phyloP scores from a whole-genome alignment of 768 basidiomycete genomes.

The Suillus weaverae region DNA sequence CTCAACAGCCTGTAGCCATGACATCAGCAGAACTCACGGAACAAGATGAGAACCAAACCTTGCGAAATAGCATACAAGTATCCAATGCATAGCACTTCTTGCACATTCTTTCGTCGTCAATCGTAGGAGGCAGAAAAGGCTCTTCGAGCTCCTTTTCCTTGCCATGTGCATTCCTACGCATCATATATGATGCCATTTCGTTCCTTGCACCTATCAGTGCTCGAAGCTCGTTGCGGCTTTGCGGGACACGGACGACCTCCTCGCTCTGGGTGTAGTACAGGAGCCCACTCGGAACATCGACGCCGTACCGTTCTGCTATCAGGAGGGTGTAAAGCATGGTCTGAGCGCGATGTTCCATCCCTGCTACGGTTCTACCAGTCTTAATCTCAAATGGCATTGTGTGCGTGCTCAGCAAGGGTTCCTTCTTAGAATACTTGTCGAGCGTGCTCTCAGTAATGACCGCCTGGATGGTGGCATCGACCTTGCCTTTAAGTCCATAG shows the following conservation, averaged over 20 bases:
- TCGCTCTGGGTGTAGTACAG: slow-evolving; percentile 94
- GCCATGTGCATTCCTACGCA: slow-evolving; percentile 41
- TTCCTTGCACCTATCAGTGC: slow-evolving; percentile 83
- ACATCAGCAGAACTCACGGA: slow-evolving; percentile 5
- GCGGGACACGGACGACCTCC: slow-evolving; percentile 80
- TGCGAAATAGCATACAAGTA: slow-evolving; percentile 92
- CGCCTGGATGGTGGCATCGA: slow-evolving; percentile 85
- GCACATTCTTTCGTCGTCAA: slow-evolving; percentile 80
- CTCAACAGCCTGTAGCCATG: slow-evolving; percentile 62
- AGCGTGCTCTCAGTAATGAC: slow-evolving; percentile 51
- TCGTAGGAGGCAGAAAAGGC: slow-evolving; percentile 80
- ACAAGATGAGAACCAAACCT: slow-evolving; percentile 42
- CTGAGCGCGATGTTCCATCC: slow-evolving; percentile 94
- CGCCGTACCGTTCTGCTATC: slow-evolving; percentile 87
- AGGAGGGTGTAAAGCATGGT: slow-evolving; percentile 96
- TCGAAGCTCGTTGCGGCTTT: slow-evolving; percentile 78
- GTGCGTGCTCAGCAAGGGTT: slow-evolving; percentile 25
- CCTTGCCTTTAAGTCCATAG: slow-evolving; percentile 93
- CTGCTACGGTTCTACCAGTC: slow-evolving; percentile 76
- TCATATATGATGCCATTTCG: slow-evolving; percentile 78
- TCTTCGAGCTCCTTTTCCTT: slow-evolving; percentile 31
- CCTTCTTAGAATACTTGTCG: slow-evolving; percentile 17
- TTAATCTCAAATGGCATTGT: slow-evolving; percentile 91
- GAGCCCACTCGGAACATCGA: slow-evolving; percentile 76
- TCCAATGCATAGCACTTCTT: slow-evolving; percentile 81